These are phyloP conservation scores for Apophysomyces elegans DNA, from an alignment of 371 early-diverging fungal species.

Conservation along the genomic window DNA sequence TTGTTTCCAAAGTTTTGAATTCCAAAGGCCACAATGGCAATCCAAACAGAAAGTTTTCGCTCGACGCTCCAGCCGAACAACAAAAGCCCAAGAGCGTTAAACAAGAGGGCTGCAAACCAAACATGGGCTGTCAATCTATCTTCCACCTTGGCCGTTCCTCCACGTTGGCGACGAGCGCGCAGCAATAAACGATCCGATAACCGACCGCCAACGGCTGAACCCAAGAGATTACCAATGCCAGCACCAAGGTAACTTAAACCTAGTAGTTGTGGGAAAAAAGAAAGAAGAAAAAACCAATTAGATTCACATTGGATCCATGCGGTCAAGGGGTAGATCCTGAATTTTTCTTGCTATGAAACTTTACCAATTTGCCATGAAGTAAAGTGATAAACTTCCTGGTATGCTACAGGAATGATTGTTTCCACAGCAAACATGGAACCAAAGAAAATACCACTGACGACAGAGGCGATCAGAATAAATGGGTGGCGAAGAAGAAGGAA, in stretches of 20 bases:
- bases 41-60: slow-evolving; percentile 38
- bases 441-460: slow-evolving; percentile 56
- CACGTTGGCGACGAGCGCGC: slow-evolving; percentile 28
- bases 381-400: slow-evolving; percentile 38
- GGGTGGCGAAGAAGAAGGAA: slow-evolving; percentile 50
- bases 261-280: neutral
- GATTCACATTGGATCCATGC: no score
- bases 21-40: slow-evolving; percentile 47
- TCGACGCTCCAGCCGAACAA: slow-evolving; percentile 55
- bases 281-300: no score
- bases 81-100: slow-evolving; percentile 48
- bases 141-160: slow-evolving; percentile 26
- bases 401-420: slow-evolving; percentile 43
- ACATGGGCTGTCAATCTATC: slow-evolving; percentile 32
- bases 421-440: slow-evolving; percentile 54
- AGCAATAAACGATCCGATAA: slow-evolving; percentile 33
- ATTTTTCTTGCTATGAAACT: no score
- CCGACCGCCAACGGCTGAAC: slow-evolving; percentile 31
- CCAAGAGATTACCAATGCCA: slow-evolving; percentile 48
- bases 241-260: slow-evolving; percentile 49
- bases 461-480: slow-evolving; percentile 46
- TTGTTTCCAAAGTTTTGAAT: slow-evolving; percentile 51
- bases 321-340: no score
- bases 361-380: slow-evolving; percentile 43
- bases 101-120: slow-evolving; percentile 39